Base-by-base conservation (phyloP, 768 basidiomycete genomes). In the Phlebiopsis gigantea region DNA sequence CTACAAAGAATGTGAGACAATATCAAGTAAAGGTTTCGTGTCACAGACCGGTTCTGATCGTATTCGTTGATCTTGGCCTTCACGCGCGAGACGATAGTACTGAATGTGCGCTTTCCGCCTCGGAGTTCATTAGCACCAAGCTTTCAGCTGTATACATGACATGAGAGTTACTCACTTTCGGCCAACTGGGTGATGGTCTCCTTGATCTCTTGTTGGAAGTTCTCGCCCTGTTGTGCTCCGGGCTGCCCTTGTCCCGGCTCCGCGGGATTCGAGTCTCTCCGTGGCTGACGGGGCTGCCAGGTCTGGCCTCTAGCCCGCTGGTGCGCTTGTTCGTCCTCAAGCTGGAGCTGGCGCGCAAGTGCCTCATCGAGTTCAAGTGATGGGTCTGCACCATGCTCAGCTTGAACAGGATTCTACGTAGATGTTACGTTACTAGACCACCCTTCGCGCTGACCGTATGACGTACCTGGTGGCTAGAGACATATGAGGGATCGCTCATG, bases 401-500 rank as follows among this genome's bases (percentile, higher is more conserved):
- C 14, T 7, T 34, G 31, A 34, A 14, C 31, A 34, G 31, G 7
- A 34, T 6, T 6, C 31, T 34, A 14, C 7, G 14, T 6, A 34
- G 7, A 34, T 34, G 31, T 34, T 34, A 34, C 7, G 31, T n/a
- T n/a, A n/a, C n/a, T 7, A 34, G 31, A 34, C 31, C 31, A 14
- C 14, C 31, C 31, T 34, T 7, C 14, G 31, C 14, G 31, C 17
- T 53, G 19, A 47, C 28, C 19, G 61, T 34, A 43, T 25, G 43
- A 59, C 61, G 22, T 50, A 73, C 73, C 62, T 59, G 69, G 12
- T 34, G 57, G 14, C 75, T 66, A 3, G 83, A 68, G 17, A 76
- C 76, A 65, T 87, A 92, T 6, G 84, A 77, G 1, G 90, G 90
- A 71, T 94, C 92, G 70, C 79, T 91, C 91, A 94, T 93, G 9